phyloP scores from a whole-genome alignment of 1,284 basidiomycete genomes.

The Ustilago vetiveriae region DNA sequence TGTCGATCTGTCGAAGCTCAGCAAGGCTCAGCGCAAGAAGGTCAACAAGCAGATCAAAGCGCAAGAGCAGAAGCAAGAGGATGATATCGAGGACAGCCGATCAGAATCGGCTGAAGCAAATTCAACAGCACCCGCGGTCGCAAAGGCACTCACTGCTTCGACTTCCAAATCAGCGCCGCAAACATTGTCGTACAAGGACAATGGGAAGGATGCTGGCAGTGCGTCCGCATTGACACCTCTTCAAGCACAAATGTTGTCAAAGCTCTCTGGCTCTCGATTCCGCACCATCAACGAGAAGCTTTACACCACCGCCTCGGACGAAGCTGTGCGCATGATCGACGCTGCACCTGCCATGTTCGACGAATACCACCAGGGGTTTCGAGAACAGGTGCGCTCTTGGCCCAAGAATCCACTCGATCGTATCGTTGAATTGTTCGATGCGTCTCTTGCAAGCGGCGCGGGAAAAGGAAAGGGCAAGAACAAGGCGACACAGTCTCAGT shows the following conservation, averaged over 20 bases:
- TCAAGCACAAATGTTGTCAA: conserved; percentile 57
- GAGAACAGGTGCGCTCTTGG: conserved; percentile 64
- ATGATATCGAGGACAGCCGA: too few relatives aligned
- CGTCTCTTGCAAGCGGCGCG: conserved; percentile 2
- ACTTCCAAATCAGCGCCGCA: neutral
- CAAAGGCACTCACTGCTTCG: neutral
- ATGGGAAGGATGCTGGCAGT: neutral
- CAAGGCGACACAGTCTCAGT: neutral
- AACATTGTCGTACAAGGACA: neutral
- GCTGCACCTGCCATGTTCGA: conserved; percentile 53
- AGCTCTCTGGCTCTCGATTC: conserved; percentile 65
- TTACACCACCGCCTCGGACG: conserved; percentile 57
- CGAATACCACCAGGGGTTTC: conserved; percentile 66
- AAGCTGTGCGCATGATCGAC: conserved; percentile 58
- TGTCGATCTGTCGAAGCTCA: conserved; percentile 39
- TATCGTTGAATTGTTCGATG: conserved; percentile 50
- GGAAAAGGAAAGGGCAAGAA: conserved; percentile 11
- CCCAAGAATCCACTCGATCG: conserved; percentile 64
- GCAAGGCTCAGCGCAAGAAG: conserved; percentile 61
- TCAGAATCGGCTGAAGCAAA: too few relatives aligned
- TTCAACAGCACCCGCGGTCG: neutral
- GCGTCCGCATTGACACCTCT: conserved; percentile 35
- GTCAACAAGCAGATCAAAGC: conserved; percentile 51
- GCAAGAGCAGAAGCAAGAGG: conserved; percentile 7
- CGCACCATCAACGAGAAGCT: conserved; percentile 66